Conservation (phyloP, 805 yeast genomes). For the Candida lessepsii region DNA sequence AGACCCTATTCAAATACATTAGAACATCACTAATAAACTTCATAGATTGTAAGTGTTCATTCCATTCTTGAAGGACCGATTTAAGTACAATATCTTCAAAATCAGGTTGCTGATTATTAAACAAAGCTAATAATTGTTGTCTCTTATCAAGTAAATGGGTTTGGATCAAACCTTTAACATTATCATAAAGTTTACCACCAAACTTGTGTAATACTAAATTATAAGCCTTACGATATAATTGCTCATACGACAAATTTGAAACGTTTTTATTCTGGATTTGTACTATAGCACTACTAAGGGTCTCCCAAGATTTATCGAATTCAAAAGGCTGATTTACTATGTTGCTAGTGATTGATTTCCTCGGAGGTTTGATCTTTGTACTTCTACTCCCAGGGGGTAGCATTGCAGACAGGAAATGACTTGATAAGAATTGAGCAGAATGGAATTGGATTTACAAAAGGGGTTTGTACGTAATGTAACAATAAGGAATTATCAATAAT, state of each 20-base stretch:
- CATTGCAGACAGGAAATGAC: slow-evolving; percentile 15
- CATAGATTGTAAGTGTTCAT: slow-evolving; percentile 68
- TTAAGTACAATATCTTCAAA: slow-evolving; percentile 34
- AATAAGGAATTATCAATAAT: too few relatives aligned
- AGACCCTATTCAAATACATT: slow-evolving; percentile 84
- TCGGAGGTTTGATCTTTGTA: slow-evolving; percentile 67
- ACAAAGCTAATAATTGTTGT: slow-evolving; percentile 18
- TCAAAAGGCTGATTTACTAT: slow-evolving; percentile 38
- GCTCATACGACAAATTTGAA: slow-evolving; percentile 74
- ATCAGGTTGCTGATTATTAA: slow-evolving; percentile 2
- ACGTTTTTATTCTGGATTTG: slow-evolving; percentile 75
- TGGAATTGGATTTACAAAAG: too few relatives aligned
- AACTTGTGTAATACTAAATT: slow-evolving; percentile 67
- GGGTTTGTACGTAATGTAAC: too few relatives aligned
- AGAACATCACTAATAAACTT: slow-evolving; percentile 78
- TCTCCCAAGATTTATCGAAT: slow-evolving; percentile 66
- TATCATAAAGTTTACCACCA: slow-evolving; percentile 64
- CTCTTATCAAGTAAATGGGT: slow-evolving; percentile 39
- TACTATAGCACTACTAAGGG: slow-evolving; percentile 62
- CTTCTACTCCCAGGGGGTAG: slow-evolving; percentile 42
- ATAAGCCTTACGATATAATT: slow-evolving; percentile 76
- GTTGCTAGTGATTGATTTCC: slow-evolving; percentile 34
- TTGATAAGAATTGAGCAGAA: too few relatives aligned
- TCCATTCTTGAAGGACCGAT: slow-evolving; percentile 53
- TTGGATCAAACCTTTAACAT: slow-evolving; percentile 50